Conservation (phyloP, 2,329 filamentous ascomycete species). For the Microsporum ferrugineum region DNA sequence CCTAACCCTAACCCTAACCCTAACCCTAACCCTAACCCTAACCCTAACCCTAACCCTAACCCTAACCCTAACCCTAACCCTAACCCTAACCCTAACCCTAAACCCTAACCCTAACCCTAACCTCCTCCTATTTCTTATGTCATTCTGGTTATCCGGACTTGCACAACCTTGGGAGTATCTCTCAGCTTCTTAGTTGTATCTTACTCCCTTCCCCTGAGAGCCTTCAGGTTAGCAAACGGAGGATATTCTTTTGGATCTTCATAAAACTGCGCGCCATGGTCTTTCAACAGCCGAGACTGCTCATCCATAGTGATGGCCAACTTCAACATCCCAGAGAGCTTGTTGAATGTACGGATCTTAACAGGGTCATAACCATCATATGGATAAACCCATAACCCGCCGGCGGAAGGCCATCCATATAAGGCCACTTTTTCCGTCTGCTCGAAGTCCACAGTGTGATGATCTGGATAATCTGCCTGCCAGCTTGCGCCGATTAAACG, state of each 20-base stretch:
- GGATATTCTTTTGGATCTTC: not conserved
- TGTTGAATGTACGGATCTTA: not conserved
- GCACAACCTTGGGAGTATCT: too few species aligned
- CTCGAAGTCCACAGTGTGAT: not conserved
- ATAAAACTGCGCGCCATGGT: not conserved
- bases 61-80: too few species aligned
- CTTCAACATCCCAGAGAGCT: not conserved
- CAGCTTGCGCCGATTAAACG: not conserved
- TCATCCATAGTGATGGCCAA: not conserved
- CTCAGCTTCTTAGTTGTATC: not conserved
- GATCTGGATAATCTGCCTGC: not conserved
- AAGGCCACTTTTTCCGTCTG: not conserved
- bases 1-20: too few species aligned
- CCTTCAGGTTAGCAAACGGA: not conserved
- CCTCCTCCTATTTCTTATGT: too few species aligned
- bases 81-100: too few species aligned
- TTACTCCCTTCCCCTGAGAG: not conserved
- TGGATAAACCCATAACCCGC: not conserved
- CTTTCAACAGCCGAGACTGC: not conserved
- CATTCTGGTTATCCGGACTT: too few species aligned
- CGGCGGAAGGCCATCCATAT: not conserved
- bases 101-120: too few species aligned
- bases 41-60: too few species aligned
- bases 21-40: too few species aligned
- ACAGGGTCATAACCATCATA: not conserved